Evolutionary conservation across 495 filamentous ascomycete species (phyloP), one percentile per base, ranked within the genome.

Genomic region (Lepidopterella palustris): DNA sequence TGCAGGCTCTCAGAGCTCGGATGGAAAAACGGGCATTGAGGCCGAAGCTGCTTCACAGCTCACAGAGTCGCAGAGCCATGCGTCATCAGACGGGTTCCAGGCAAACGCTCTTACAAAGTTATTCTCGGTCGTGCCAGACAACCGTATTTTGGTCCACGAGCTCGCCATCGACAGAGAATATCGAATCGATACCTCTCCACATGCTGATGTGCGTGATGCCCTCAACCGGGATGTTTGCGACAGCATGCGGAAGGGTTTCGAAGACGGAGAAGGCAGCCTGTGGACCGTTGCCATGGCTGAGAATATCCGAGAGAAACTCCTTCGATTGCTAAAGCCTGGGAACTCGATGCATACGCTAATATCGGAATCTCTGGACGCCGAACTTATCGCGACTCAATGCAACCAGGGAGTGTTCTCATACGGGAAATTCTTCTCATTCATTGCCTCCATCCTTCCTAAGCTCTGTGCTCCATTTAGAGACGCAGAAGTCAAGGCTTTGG

Each of bases 391-490:
- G 35, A 82, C 80, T 39, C 90, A 97, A 66, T 90, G 90, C 62
- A 77, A 79, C 27, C 83, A 82, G 48, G 92, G 93, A 13, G 81
- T 83, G 48, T 98, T 97, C 70, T 96, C 95, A 0, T 96, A 97
- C 70, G 87, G 92, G 63, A 85, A 82, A 20, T 96, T 98, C 75
- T 97, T 97, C 75, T 78, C 84, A 2, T 92, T 92, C 61, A 95
- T 97, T 83, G 84, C 85, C 28, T 80, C 79, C 32, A 84, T 98
- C 39, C 78, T 98, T n/a, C 95, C 95, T 15, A 88, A 88, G 65
- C 87, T 98, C 20, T 98, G 93, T 71, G 92, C 93, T 3, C 93
- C 95, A 2, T 87, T 90, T 57, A 82, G 93, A 1, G 93, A 98
- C 62, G 84, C 82, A 9, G 85, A 90, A 66, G 89, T 96, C 45